Evolutionary conservation across 228 moss, liverwort and hornwort genomes (phyloP).

Genomic region (Sphagnum fallax): DNA sequence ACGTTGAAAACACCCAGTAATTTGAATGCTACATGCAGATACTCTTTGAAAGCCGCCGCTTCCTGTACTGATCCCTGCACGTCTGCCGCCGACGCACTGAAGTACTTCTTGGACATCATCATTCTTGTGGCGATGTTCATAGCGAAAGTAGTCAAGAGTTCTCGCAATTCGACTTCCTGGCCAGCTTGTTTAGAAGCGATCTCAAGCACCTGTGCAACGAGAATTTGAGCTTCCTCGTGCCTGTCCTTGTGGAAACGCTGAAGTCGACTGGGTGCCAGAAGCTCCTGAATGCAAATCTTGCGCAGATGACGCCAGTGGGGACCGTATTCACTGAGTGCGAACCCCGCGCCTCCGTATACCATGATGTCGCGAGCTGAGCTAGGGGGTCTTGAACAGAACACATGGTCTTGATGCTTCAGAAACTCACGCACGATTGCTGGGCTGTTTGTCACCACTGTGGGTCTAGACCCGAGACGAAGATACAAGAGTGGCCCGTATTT

Average conservation of each 20-base stretch:
- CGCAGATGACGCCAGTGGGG: conserved; percentile 2
- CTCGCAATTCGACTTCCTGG: neutral
- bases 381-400: conserved; percentile 6
- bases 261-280: conserved; percentile 9
- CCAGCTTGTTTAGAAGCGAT: neutral
- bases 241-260: conserved; percentile 5
- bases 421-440: conserved; percentile 8
- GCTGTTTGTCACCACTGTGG: conserved; percentile 3
- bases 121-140: conserved; percentile 12
- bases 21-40: conserved; percentile 1
- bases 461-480: conserved; percentile 7
- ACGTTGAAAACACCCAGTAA: conserved; percentile 6
- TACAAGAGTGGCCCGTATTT: conserved; percentile 8
- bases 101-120: conserved; percentile 10
- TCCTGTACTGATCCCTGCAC: neutral
- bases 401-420: conserved; percentile 9
- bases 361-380: conserved; percentile 4
- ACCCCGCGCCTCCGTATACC: neutral
- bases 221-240: conserved; percentile 2
- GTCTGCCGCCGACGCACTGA: neutral
- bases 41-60: conserved; percentile 4
- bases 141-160: neutral
- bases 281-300: conserved; percentile 7
- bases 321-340: conserved; percentile 4
- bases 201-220: conserved; percentile 3